Evolutionary conservation across 257 asterid genomes (phyloP), one percentile per base, ranked within the genome.

Genomic region (Leptodermis oblonga): DNA sequence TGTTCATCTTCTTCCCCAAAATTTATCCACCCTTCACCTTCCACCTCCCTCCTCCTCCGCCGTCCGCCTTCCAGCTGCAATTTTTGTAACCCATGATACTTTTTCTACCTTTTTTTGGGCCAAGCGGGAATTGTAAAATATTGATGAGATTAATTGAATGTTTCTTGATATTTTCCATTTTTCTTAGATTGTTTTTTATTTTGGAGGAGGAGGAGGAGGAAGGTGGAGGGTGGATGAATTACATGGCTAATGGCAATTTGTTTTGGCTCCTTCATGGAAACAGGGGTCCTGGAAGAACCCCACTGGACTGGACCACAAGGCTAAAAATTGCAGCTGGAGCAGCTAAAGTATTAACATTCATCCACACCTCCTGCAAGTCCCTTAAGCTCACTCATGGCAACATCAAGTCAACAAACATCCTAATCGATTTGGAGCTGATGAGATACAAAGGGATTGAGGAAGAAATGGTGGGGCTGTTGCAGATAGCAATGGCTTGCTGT

Each of bases 251-350:
- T 77, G 96, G 90, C 12, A 91, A 78, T 79, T 71, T 91, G 76
- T 91, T 88, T 70, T 91, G 97, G 97, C 88, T 91, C 51, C 96
- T 91, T 75, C 97, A 91, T 78, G 97, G 98, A 55, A 92, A 88
- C 48, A 76, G 98, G 77, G 98, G 97, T 12, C 96, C 98, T 0
- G 98, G 98, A 41, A 76, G 98, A 77, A 87, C 96, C 31, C 98
- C 97, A 10, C 64, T 92, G 59, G 97, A 92, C 86, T 92, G 97
- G 98, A 87, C 91, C 68, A 84, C 89, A 1, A 71, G 98, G 64
- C 43, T 92, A 41, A 90, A 82, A 79, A 82, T 90, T 7, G 97
- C 90, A 52, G 80, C 96, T 0, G 95, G 97, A 36, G 88, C 97
- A 6, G 97, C 96, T 39, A 80, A 77, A 36, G 98, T 97, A 31